These are phyloP conservation scores for Solanum peruvianum DNA, from an alignment of 257 asterid genomes.

Conservation along the genomic window DNA sequence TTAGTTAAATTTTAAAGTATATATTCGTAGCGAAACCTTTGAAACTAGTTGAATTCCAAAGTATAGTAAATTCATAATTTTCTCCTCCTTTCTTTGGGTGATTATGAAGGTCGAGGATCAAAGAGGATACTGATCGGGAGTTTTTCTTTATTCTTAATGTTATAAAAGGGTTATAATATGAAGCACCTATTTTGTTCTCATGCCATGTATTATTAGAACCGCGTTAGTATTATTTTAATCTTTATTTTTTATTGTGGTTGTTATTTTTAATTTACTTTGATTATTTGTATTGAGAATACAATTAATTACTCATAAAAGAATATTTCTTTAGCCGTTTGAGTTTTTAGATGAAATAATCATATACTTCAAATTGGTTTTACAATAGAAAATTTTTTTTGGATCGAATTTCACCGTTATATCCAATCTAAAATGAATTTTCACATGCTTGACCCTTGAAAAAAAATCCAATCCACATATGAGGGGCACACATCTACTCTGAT, in stretches of 20 bases:
- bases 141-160: too few species aligned
- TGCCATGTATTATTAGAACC: neutral
- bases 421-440: too few species aligned
- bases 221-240: too few species aligned
- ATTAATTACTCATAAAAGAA: neutral
- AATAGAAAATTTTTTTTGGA: fast-evolving
- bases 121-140: too few species aligned
- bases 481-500: neutral
- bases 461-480: neutral
- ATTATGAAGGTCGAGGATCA: neutral
- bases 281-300: neutral
- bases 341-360: too few species aligned
- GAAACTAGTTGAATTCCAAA: neutral
- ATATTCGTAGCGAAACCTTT: fast-evolving
- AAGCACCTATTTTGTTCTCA: neutral
- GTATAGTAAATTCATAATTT: neutral
- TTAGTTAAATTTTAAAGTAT: neutral
- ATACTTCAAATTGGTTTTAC: fast-evolving
- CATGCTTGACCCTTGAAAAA: neutral
- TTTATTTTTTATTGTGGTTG: too few species aligned
- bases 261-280: neutral
- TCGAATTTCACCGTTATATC: fast-evolving
- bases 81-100: neutral
- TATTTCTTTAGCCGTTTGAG: neutral
- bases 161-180: fast-evolving